These are phyloP conservation scores for Fusarium duplospermum DNA, from an alignment of 2,329 filamentous ascomycete species.

Conservation along the genomic window DNA sequence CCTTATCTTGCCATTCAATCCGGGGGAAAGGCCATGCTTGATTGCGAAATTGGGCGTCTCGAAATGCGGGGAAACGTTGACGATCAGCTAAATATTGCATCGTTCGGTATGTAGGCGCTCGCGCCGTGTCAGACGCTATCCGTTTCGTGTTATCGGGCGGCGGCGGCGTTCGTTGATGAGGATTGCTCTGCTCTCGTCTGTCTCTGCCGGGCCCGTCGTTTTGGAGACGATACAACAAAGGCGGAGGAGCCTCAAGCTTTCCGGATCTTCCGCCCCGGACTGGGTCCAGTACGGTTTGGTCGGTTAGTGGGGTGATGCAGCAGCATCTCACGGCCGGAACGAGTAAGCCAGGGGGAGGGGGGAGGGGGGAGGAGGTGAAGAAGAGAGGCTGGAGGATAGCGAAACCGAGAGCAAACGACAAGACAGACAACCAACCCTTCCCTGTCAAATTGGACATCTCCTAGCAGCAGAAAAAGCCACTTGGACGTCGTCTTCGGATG, in stretches of 20 bases:
- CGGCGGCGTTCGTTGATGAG: not conserved
- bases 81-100: not conserved
- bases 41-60: conserved; percentile 24
- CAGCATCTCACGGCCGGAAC: conserved; percentile 25
- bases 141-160: conserved; percentile 22
- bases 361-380: not conserved
- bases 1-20: not conserved
- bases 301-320: conserved; percentile 29
- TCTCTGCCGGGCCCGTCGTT: not conserved
- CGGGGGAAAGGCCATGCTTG: not conserved
- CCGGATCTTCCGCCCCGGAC: conserved; percentile 42
- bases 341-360: not conserved
- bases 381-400: conserved; percentile 4
- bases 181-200: not conserved
- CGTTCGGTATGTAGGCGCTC: not conserved
- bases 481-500: conserved; percentile 9
- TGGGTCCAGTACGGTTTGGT: not conserved
- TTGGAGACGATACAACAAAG: not conserved
- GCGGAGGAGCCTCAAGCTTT: conserved; percentile 32
- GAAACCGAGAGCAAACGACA: not conserved
- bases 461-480: not conserved
- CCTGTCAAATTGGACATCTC: not conserved
- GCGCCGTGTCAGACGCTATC: conserved; percentile 14
- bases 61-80: conserved; percentile 26
- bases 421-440: not conserved